Conservation (phyloP, 192 early-diverging fungal species). For the Linnemannia zychae region DNA sequence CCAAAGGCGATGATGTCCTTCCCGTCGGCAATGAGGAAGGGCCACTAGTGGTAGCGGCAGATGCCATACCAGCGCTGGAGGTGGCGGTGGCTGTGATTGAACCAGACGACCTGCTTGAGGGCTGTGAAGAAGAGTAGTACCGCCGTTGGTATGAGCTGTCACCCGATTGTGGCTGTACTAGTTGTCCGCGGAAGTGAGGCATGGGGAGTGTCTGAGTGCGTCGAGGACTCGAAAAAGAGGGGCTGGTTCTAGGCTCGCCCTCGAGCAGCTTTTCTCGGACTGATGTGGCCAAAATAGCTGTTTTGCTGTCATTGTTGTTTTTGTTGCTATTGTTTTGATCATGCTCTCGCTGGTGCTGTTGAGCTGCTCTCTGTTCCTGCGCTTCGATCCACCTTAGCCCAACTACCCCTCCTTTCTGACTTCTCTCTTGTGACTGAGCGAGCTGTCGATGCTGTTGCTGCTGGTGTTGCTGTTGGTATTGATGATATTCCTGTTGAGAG, state of each 20-base stretch:
- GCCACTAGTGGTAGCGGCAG: neutral
- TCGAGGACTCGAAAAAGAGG: neutral
- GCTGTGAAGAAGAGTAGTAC: constrained; percentile 1
- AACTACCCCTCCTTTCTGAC: neutral
- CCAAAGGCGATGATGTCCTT: neutral
- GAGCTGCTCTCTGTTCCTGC: neutral
- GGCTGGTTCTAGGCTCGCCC: neutral
- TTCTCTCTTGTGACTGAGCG: neutral
- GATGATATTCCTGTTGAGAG: neutral
- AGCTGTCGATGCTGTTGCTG: constrained; percentile 3
- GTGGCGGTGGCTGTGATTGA: constrained; percentile 1
- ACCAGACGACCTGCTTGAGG: neutral
- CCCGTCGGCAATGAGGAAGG: neutral
- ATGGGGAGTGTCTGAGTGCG: constrained; percentile 28
- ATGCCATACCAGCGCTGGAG: neutral
- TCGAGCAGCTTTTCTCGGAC: neutral
- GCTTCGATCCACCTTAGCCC: neutral
- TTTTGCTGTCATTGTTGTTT: neutral
- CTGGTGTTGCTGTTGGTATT: neutral
- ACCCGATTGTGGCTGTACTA: constrained; percentile 10
- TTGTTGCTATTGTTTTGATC: neutral
- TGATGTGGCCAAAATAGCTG: neutral
- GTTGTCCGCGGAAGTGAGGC: constrained; percentile 46
- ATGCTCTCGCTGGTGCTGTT: neutral
- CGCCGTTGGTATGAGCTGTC: constrained; percentile 24